These are phyloP conservation scores for Talaromyces stipitatus DNA, from an alignment of 495 filamentous ascomycete species.

Conservation along the genomic window DNA sequence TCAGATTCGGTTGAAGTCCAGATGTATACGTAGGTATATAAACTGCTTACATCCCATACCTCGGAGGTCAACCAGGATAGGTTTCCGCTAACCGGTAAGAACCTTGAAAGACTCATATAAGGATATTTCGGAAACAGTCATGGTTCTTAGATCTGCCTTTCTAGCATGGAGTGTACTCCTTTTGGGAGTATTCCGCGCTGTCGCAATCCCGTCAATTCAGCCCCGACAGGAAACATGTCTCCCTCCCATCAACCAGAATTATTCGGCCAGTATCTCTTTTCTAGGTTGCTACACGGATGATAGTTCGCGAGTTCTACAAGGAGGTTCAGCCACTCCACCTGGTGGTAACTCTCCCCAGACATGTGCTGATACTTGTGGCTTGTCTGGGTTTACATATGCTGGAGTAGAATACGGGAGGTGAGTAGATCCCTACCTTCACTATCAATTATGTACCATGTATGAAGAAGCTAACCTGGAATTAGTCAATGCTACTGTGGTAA, in stretches of 20 bases:
- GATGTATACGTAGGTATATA: too few relatives aligned
- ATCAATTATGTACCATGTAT: not conserved
- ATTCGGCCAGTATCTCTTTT: not conserved
- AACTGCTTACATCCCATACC: too few relatives aligned
- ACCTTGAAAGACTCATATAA: not conserved
- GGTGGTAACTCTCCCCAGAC: not conserved
- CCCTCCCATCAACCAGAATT: not conserved
- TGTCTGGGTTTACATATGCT: not conserved
- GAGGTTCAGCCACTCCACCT: not conserved
- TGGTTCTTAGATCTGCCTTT: not conserved
- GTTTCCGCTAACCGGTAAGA: too few relatives aligned
- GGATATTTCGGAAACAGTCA: not conserved
- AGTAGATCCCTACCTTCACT: not conserved
- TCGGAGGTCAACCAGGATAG: too few relatives aligned
- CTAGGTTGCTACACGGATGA: not conserved
- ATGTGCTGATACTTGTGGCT: not conserved
- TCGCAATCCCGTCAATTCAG: not conserved
- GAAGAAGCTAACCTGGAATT: not conserved
- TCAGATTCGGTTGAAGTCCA: too few relatives aligned
- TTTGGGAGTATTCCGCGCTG: not conserved
- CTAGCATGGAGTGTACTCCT: not conserved
- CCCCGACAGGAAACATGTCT: not conserved
- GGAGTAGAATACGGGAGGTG: slow-evolving; percentile 1
- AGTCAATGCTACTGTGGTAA: slow-evolving; percentile 2
- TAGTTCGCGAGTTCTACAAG: not conserved